Conservation (phyloP, 2,329 filamentous ascomycete species). For the Dothistroma septosporum region DNA sequence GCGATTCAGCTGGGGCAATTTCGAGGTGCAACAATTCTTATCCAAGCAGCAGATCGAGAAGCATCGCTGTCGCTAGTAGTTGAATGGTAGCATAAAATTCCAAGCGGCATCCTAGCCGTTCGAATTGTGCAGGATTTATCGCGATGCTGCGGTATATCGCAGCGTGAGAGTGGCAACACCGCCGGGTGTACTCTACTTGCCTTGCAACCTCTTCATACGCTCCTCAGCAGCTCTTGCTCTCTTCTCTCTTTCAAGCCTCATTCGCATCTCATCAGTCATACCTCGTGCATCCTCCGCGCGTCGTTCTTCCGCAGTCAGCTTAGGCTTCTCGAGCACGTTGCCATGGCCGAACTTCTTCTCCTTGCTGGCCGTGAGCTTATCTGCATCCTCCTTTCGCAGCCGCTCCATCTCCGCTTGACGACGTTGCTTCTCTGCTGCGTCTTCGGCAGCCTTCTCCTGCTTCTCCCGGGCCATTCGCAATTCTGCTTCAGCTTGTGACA, state of each 20-base stretch:
- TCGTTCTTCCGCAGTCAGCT: slow-evolving; percentile 74
- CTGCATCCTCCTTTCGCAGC: slow-evolving; percentile 62
- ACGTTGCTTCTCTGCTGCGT: slow-evolving; percentile 57
- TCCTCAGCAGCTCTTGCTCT: slow-evolving; percentile 90
- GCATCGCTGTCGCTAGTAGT: too few species aligned
- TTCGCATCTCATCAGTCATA: slow-evolving; percentile 80
- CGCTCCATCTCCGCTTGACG: slow-evolving; percentile 71
- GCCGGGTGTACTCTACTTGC: slow-evolving; percentile 9
- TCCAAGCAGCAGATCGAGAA: too few species aligned
- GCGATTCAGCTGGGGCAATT: too few species aligned
- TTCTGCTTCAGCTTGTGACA: slow-evolving; percentile 69
- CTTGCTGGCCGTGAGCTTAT: slow-evolving; percentile 48
- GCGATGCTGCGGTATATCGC: too few species aligned
- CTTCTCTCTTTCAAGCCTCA: slow-evolving; percentile 79
- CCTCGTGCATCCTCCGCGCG: slow-evolving; percentile 80
- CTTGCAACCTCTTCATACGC: slow-evolving; percentile 65
- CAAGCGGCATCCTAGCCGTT: too few species aligned
- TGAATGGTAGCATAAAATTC: too few species aligned
- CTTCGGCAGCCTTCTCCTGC: slow-evolving; percentile 62
- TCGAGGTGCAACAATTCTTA: too few species aligned
- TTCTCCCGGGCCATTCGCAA: slow-evolving; percentile 66
- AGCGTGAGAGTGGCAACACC: not conserved
- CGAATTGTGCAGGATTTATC: too few species aligned
- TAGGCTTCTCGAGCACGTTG: slow-evolving; percentile 48
- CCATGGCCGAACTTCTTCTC: slow-evolving; percentile 51